Evolutionary conservation across 1,139 yeast genomes (phyloP), one percentile per base, ranked within the genome.

Genomic region (Protomyces gravidus): DNA sequence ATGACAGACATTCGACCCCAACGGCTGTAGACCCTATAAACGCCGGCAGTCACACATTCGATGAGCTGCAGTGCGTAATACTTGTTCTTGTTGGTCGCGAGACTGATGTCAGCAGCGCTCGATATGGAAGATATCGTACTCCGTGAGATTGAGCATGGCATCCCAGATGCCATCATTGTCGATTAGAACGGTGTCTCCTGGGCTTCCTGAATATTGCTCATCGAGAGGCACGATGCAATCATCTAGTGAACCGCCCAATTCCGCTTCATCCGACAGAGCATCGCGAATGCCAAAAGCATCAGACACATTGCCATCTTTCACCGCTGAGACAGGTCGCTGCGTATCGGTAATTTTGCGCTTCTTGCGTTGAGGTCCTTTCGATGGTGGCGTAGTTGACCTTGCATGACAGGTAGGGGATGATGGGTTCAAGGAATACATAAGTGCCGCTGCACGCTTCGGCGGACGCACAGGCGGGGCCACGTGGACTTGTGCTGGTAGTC

Each of bases 1-100:
- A n/a, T n/a, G 42, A 17, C 42, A 15, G 15, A 36, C 42, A 51
- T 50, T n/a, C 56, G 28, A 17, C 56, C 56, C 50, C 49, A 51
- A 15, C 56, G 49, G 7, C 49, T 42, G 21, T 28, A 51, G 45
- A 47, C 32, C 26, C 30, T 28, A 15, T 15, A 45, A 23, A 28
- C 40, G 19, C 42, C 47, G 7, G 7, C 21, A 5, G 48, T 21
- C 4, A 15, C 36, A 30, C 36, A 15, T 17, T 42, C 13, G 26
- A 47, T 51, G 36, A 51, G 25, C 25, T 51, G 56, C 3, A 51
- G 42, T 7, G 32, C 26, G 45, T 51, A 51, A 32, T 42, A 51
- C 45, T 51, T 51, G 56, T 51, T 51, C 42, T 33, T 45, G 27
- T 51, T 51, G 42, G 42, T 15, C 17, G 42, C 42, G 17, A 36